Evolutionary conservation across 495 filamentous ascomycete genomes (phyloP), one percentile per base, ranked within the genome.

Genomic region (Trichoderma parareesei): DNA sequence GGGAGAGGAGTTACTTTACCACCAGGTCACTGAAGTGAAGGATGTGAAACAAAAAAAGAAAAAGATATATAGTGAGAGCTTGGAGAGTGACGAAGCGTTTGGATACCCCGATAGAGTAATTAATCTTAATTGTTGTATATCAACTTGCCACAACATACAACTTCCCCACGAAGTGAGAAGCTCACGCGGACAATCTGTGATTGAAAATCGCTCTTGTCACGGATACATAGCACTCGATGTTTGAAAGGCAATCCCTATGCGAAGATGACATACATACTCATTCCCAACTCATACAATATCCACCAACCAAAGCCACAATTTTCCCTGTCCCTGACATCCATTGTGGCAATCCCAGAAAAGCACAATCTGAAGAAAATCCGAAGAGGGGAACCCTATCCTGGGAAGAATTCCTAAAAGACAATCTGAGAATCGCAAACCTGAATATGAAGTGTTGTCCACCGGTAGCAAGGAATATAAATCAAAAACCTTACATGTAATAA

Each of bases 1-100:
- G 78, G 78, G 75, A 73, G 67, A 67, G 75, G 10, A 71, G 69
- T 55, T 68, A 74, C 2, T 80, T 80, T 65, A 57, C 68, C 33
- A 70, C 66, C 63, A 67, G 55, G 38, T 69, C 70, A 2, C 43
- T 69, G 7, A 38, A 41, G 18, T 18, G 4, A 33, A 33, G n/a
- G 27, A 27, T 27, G 27, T 27, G 2, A 41, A 11, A 41, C 1
- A 11, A 41, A 41, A 41, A 7, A 8, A 14, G 20, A 7, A 20
- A 57, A 35, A 3, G 20, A 3, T 33, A 57, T 35, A n/a, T 5
- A 33, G 27, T 27, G 27, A 27, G 27, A 37, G 27, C 27, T 1
- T 1, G 40, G 40, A 11, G 6, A 41, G 53, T 57, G 53, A 18
- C 20, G 46, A 57, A 38, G 53, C 53, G 53, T 57, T 57, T 35